A percentile compares a stretch with the other conserved stretches of the same genome.
phyloP scores from a whole-genome alignment of 768 basidiomycete genomes.

The Macrolepiota dolichaula region DNA sequence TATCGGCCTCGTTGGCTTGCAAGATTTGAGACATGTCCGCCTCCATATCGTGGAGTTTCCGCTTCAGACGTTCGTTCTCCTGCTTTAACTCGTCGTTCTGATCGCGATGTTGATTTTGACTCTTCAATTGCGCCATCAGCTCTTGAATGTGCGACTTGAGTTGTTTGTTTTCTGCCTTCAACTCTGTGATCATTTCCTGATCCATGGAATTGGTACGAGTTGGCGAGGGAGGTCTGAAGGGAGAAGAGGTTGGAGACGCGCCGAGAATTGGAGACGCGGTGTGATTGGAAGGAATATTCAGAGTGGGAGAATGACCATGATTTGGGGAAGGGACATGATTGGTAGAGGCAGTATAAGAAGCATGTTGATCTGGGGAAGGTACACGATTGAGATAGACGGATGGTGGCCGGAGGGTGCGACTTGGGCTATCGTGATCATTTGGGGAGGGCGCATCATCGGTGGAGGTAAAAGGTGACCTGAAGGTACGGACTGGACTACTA shows the following conservation, averaged over 20 bases:
- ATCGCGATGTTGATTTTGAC: slow-evolving; percentile 23
- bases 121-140: slow-evolving; percentile 23
- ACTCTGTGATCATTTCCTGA: slow-evolving; percentile 21
- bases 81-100: slow-evolving; percentile 20
- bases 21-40: slow-evolving; percentile 24
- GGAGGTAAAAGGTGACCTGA: too few relatives aligned
- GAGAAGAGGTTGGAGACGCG: not conserved
- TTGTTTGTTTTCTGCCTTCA: slow-evolving; percentile 25
- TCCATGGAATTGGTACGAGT: slow-evolving; percentile 12
- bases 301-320: not conserved
- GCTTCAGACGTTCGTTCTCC: slow-evolving; percentile 25
- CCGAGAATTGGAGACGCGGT: not conserved
- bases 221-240: not conserved
- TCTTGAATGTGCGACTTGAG: slow-evolving; percentile 24
- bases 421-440: not conserved
- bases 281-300: not conserved
- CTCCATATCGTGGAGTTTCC: slow-evolving; percentile 26
- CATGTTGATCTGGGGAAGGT: not conserved
- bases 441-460: too few relatives aligned
- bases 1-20: slow-evolving; percentile 19
- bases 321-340: not conserved
- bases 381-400: not conserved
- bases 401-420: not conserved
- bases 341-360: not conserved
- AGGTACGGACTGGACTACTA: not conserved